Percentiles rank a stretch among this genome's conserved stretches.
phyloP scores from a whole-genome alignment of 139 green algal genomes.

The Micromonas commoda region DNA sequence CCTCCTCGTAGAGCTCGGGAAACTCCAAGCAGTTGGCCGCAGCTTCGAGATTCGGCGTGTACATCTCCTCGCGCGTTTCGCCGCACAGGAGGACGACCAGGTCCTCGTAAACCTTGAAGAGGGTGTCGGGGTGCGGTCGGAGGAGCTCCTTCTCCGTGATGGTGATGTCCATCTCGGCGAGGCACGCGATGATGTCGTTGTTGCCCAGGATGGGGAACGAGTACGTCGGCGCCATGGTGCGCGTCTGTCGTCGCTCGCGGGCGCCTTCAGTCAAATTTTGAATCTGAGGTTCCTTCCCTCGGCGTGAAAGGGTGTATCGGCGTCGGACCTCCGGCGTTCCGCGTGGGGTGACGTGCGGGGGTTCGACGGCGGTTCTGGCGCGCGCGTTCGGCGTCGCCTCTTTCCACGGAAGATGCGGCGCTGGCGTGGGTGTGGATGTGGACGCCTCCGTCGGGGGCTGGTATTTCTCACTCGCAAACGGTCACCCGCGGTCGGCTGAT shows the following conservation, averaged over 20 bases:
- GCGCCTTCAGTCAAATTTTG: too few species aligned
- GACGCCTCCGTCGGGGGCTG: too few species aligned
- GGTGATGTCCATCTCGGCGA: conserved; percentile 72
- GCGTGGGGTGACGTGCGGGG: too few species aligned
- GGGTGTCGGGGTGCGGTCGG: conserved; percentile 71
- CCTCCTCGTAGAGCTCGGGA: conserved; percentile 89
- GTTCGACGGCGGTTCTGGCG: too few species aligned
- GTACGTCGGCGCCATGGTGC: conserved; percentile 38
- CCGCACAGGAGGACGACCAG: conserved; percentile 66
- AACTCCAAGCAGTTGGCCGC: conserved; percentile 74
- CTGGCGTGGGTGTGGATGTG: too few species aligned
- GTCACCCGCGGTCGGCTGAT: too few species aligned
- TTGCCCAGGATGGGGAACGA: conserved; percentile 67
- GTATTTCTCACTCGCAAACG: too few species aligned
- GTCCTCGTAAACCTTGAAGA: conserved; percentile 66
- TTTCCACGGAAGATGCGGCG: too few species aligned
- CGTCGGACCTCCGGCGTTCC: too few species aligned
- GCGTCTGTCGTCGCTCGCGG: background rate
- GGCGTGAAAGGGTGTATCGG: too few species aligned
- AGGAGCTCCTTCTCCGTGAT: conserved; percentile 54
- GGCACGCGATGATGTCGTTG: conserved; percentile 69
- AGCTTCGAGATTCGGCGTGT: conserved; percentile 73
- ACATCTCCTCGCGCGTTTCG: conserved; percentile 75
- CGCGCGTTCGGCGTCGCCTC: too few species aligned
- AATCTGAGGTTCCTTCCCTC: too few species aligned